Percentiles rank a stretch among this genome's conserved stretches.
These are phyloP conservation scores for Candida adriatica DNA, from an alignment of 805 yeast species.

Conservation along the genomic window DNA sequence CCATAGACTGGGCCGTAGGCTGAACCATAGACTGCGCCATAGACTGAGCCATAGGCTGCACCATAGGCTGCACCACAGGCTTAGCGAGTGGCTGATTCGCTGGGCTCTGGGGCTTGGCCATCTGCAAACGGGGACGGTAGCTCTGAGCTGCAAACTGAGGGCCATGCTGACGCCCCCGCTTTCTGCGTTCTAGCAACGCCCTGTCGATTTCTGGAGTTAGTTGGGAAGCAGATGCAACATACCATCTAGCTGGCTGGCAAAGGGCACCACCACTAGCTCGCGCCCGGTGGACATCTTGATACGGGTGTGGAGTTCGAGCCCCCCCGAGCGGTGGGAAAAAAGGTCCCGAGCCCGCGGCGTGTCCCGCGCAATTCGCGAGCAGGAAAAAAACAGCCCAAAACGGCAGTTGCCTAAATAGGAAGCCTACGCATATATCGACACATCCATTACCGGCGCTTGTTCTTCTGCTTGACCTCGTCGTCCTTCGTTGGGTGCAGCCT, in stretches of 20 bases:
- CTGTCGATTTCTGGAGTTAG: constrained; percentile 15
- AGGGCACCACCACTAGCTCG: constrained; percentile 9
- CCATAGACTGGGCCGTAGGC: too few species aligned
- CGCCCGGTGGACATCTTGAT: constrained; percentile 7
- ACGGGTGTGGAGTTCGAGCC: constrained; percentile 1
- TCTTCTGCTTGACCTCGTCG: constrained; percentile 65
- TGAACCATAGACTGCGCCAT: too few species aligned
- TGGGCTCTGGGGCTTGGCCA: too few species aligned
- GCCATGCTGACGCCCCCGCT: constrained; percentile 13
- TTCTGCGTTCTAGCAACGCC: constrained; percentile 21
- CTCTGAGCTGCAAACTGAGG: constrained; percentile 2
- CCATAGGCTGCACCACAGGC: too few species aligned
- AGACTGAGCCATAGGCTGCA: too few species aligned
- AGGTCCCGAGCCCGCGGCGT: constrained; percentile 2
- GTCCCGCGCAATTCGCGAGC: constrained; percentile 6
- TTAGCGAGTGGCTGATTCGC: too few species aligned
- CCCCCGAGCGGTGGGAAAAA: neutral
- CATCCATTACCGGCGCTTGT: constrained; percentile 24
- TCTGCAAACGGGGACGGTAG: too few species aligned
- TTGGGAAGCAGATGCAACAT: constrained; percentile 4
- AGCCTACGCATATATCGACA: neutral
- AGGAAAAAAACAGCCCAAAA: constrained; percentile 1
- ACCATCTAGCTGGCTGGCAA: constrained; percentile 15
- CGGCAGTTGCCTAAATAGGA: constrained; percentile 1
- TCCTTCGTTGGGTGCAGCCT: constrained; percentile 82